A percentile compares a stretch with the other conserved stretches of the same genome.
These are phyloP conservation scores for Penicillium mononematosum DNA, from an alignment of 495 filamentous ascomycete species.

Conservation along the genomic window DNA sequence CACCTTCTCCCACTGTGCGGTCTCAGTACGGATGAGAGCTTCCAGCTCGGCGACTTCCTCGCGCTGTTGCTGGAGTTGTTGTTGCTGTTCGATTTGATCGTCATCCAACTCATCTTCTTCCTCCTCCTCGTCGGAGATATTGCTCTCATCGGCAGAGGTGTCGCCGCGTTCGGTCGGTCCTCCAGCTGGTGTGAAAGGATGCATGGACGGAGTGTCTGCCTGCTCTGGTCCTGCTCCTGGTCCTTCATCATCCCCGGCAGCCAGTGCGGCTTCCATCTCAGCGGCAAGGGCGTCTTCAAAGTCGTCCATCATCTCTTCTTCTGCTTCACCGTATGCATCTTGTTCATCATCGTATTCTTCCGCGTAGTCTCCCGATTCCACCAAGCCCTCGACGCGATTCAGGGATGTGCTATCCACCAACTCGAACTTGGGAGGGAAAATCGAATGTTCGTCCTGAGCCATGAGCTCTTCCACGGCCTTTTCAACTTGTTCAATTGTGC, in stretches of 20 bases:
- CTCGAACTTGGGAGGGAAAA: slow-evolving; percentile 57
- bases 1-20: slow-evolving; percentile 42
- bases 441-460: slow-evolving; percentile 59
- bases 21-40: slow-evolving; percentile 44
- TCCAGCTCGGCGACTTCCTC: slow-evolving; percentile 53
- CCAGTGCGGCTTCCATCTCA: slow-evolving; percentile 55
- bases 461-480: slow-evolving; percentile 75
- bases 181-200: slow-evolving; percentile 41
- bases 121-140: slow-evolving; percentile 60
- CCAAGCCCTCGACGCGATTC: slow-evolving; percentile 49
- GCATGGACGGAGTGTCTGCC: slow-evolving; percentile 34
- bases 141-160: slow-evolving; percentile 48
- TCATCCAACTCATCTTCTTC: slow-evolving; percentile 64
- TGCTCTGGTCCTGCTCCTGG: slow-evolving; percentile 24
- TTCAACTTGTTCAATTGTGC: slow-evolving; percentile 87
- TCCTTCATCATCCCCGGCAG: slow-evolving; percentile 46
- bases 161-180: slow-evolving; percentile 21
- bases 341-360: slow-evolving; percentile 55
- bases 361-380: slow-evolving; percentile 44
- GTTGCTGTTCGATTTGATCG: slow-evolving; percentile 46
- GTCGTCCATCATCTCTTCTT: slow-evolving; percentile 52
- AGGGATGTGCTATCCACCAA: slow-evolving; percentile 61
- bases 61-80: slow-evolving; percentile 48
- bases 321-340: slow-evolving; percentile 55
- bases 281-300: slow-evolving; percentile 57